Base-by-base conservation (phyloP, 1,284 basidiomycete genomes). In the Gymnopus androsaceus region DNA sequence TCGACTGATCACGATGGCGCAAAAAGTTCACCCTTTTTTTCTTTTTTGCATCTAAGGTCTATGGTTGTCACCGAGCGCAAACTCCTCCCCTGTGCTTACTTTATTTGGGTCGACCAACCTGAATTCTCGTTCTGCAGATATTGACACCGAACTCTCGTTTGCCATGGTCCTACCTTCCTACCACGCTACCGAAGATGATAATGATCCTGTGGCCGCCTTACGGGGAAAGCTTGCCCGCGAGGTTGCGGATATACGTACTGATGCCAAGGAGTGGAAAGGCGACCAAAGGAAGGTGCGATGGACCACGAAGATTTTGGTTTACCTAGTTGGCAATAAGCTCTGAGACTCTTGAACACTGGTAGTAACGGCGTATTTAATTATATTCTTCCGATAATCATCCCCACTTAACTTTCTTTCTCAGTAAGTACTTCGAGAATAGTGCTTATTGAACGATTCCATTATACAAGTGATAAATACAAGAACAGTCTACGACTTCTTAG, bases 51-150 rank as follows among this genome's bases (percentile, higher is more conserved):
- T n/a, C n/a, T n/a, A 40, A 95, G 94, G 94, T 37, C 85, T 95
- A 42, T 95, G 94, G 94, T 69, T 94, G n/a, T 88, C 90, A 1
- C 84, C 85, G 9, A 72, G 71, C 15, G 68, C 74, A 5, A 66
- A 69, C 31, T 73, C 77, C 12, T 73, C 75, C 14, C 92, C 94
- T 0, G 74, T 84, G 58, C 71, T 94, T 40, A 96, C 95, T 0
- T 82, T 98, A 49, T 90, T 99, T 67, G 97, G 96, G 11, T 97
- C 94, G 0, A 96, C 95, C 2, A 99, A 99, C 71, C 86, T 98
- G 55, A 97, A 96, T 64, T 90, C 92, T 1, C 87, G 96, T 3
- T 96, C 94, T 1, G 85, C 94, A 1, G 83, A 91, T 61, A 84
- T 97, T 45, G 97, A 99, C 72, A 90, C 94, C 12, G 96, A 99